Percentiles rank a stretch among this genome's conserved stretches.
Conservation (phyloP, 2,329 filamentous ascomycete species). For the Lasiodiplodia hormozganensis region DNA sequence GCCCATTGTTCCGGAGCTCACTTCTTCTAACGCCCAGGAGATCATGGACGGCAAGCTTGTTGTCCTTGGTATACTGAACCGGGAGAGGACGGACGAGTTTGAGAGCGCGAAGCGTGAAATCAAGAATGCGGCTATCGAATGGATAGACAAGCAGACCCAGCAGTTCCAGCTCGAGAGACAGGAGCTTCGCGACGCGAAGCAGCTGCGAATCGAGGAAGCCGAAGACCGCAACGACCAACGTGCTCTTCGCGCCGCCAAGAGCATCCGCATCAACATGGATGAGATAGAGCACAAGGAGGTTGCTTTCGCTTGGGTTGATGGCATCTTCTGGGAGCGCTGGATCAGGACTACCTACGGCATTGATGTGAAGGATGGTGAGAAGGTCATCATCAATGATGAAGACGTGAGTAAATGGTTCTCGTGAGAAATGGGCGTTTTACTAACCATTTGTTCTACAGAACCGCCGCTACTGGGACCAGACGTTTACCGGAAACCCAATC, state of each 20-base stretch:
- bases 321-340: slow-evolving; percentile 97
- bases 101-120: slow-evolving; percentile 81
- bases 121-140: slow-evolving; percentile 94
- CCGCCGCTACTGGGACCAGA: slow-evolving; percentile 93
- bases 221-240: slow-evolving; percentile 91
- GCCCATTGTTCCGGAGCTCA: slow-evolving; percentile 92
- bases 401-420: slow-evolving; percentile 69
- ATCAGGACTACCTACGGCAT: slow-evolving; percentile 93
- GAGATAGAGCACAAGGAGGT: slow-evolving; percentile 87
- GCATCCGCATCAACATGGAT: slow-evolving; percentile 89
- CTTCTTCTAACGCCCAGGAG: slow-evolving; percentile 86
- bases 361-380: slow-evolving; percentile 82
- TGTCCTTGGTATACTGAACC: slow-evolving; percentile 87
- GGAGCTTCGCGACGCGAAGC: slow-evolving; percentile 92
- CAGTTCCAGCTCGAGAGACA: slow-evolving; percentile 92
- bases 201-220: slow-evolving; percentile 93
- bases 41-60: slow-evolving; percentile 96
- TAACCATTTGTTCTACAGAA: slow-evolving; percentile 61
- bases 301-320: slow-evolving; percentile 95
- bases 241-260: slow-evolving; percentile 85
- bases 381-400: slow-evolving; percentile 96
- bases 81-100: slow-evolving; percentile 81
- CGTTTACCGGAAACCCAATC: slow-evolving; percentile 87
- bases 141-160: slow-evolving; percentile 96
- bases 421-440: not conserved